Evolutionary conservation across 106 monocot genomes (phyloP).

Genomic region (Acanthochlamys bracteata): DNA sequence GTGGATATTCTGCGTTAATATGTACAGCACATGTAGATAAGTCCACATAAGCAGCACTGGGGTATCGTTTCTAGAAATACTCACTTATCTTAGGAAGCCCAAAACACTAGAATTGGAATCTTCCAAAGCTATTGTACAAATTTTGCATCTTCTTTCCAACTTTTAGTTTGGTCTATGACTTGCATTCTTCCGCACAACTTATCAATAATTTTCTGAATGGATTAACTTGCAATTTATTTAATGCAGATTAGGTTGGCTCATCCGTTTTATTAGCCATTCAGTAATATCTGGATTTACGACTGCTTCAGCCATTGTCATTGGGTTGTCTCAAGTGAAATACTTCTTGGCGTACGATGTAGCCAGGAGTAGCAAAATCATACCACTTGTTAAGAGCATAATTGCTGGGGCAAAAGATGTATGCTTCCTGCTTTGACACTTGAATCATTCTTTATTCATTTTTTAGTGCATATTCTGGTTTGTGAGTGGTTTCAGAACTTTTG

Average conservation of each 20-base stretch:
- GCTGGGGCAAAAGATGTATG: conserved; percentile 68
- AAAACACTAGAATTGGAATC: too few species aligned
- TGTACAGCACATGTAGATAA: too few species aligned
- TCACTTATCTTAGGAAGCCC: too few species aligned
- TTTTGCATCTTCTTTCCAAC: not conserved
- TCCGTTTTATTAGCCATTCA: conserved; percentile 94
- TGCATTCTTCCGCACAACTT: too few species aligned
- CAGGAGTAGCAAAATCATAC: conserved; percentile 88
- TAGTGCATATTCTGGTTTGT: not conserved
- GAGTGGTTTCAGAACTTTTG: too few species aligned
- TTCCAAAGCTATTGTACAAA: too few species aligned
- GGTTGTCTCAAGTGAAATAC: conserved; percentile 88
- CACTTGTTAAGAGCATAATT: conserved; percentile 77
- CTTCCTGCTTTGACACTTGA: not conserved
- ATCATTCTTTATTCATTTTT: not conserved
- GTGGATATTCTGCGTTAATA: too few species aligned
- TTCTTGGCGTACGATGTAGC: conserved; percentile 77
- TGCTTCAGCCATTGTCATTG: conserved; percentile 91
- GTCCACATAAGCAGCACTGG: too few species aligned
- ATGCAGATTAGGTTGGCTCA: conserved; percentile 89
- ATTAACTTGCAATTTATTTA: not conserved
- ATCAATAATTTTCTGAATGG: not conserved
- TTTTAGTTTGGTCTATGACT: not conserved
- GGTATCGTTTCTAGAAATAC: too few species aligned
- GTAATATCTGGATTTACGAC: conserved; percentile 98